These are phyloP conservation scores for Pichia sp. DNA, from an alignment of 1,139 yeast species.

Conservation along the genomic window DNA sequence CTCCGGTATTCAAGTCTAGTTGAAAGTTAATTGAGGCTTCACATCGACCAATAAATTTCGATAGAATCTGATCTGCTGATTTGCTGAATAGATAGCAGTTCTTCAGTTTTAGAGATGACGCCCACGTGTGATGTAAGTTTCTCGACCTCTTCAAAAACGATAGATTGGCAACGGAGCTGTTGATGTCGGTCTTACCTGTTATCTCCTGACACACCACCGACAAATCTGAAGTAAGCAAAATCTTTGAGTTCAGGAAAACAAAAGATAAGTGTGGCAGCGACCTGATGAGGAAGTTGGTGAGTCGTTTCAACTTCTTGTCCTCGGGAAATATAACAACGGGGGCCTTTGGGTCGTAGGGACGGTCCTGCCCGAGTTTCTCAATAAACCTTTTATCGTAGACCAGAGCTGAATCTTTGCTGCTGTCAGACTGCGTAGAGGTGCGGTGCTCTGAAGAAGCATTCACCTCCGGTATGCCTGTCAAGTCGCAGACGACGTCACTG, in stretches of 20 bases:
- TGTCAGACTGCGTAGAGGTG: too few relatives aligned
- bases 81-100: conserved; percentile 11
- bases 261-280: conserved; percentile 19
- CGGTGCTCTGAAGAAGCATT: not conserved
- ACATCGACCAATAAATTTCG: conserved; percentile 15
- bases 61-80: conserved; percentile 4
- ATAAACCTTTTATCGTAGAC: not conserved
- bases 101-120: conserved; percentile 15
- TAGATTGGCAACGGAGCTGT: conserved; percentile 1
- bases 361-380: not conserved
- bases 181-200: conserved; percentile 13
- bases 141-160: conserved; percentile 6
- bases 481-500: not conserved
- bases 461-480: not conserved
- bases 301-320: conserved; percentile 15
- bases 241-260: conserved; percentile 7
- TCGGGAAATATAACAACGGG: conserved; percentile 27
- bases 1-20: conserved; percentile 28
- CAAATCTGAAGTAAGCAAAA: conserved; percentile 6
- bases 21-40: conserved; percentile 14
- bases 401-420: not conserved
- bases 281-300: conserved; percentile 15
- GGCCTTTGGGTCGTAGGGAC: conserved; percentile 21
- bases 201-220: conserved; percentile 7
- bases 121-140: conserved; percentile 3